Base-by-base conservation (phyloP, 1,284 basidiomycete genomes). In the Boletus sp. region DNA sequence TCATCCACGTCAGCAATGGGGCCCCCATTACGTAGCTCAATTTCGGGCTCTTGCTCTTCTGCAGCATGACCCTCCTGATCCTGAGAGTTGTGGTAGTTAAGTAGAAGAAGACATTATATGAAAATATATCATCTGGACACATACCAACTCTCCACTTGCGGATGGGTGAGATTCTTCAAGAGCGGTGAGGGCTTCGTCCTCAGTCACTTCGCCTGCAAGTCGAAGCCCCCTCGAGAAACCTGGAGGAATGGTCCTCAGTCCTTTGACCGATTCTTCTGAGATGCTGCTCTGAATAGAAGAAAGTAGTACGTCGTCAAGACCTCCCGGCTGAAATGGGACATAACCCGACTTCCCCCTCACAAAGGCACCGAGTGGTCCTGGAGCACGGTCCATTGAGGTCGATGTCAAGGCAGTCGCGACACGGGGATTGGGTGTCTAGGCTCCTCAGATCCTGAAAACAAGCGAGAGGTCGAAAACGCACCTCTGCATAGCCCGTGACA, bases 311-410 rank as follows among this genome's bases (percentile, higher is more conserved):
- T 81, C 81, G 40, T 88, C 85, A 22, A 95, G 72, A 8, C 94
- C 94, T 45, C 94, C 94, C 8, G 94, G 94, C 70, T 84, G 79
- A 68, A 96, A 96, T 0, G 94, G 94, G 3, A 95, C 82, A 67
- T 94, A 84, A 20, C 89, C 88, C 26, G 91, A 88, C 68, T 94
- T 96, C 41, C 94, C 94, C 50, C 94, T 75, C 8, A 97, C 93
- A 68, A 98, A 98, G 54, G 82, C 87, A 54, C 80, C 78, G 39
- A 73, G 75, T 1, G 84, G 77, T 7, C 82, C 90, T 4, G 92
- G 93, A 8, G 88, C 88, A 49, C 94, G 81, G 50, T 86, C 81
- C 52, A 95, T 74, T 10, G 91, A 89, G 8, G 89, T 91, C 14
- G 90, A 93, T 3, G 84, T 87, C 5, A 87, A 71, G 56, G 88